phyloP scores from a whole-genome alignment of 2,329 filamentous ascomycete species.

The Sporothrix pseudoabietina region DNA sequence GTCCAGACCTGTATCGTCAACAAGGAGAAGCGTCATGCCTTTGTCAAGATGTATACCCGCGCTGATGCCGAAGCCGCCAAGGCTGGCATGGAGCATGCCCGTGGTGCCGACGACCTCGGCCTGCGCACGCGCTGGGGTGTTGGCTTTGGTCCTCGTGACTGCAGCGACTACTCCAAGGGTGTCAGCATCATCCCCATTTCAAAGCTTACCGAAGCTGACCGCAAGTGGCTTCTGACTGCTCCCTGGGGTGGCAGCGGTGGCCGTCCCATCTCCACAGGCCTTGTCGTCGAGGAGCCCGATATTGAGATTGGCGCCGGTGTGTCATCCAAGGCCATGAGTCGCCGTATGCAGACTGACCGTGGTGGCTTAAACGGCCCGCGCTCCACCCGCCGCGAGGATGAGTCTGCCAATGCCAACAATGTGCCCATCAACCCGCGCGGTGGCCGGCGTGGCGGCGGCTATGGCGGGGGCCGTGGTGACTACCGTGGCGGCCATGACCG shows the following conservation, averaged over 20 bases:
- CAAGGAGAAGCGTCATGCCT: conserved; percentile 95
- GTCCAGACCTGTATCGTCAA: conserved; percentile 99
- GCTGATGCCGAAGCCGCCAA: conserved; percentile 82
- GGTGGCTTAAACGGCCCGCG: conserved; percentile 66
- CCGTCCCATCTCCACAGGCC: conserved; percentile 72
- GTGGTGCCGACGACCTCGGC: conserved; percentile 65
- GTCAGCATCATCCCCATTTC: conserved; percentile 91
- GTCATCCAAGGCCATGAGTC: conserved; percentile 82
- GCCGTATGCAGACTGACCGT: conserved; percentile 69
- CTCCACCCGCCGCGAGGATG: conserved; percentile 54
- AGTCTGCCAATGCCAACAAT: conserved; percentile 31
- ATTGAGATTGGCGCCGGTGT: conserved; percentile 98
- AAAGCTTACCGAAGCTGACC: conserved; percentile 91
- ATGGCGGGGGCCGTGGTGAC: conserved; percentile 35
- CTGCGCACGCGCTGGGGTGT: conserved; percentile 95
- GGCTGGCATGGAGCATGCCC: conserved; percentile 79
- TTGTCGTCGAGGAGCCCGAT: conserved; percentile 95
- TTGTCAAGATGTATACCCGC: conserved; percentile 96
- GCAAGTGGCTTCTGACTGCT: conserved; percentile 95
- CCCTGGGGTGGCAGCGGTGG: conserved; percentile 93
- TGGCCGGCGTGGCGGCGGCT: conserved; percentile 29
- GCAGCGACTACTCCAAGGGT: conserved; percentile 91
- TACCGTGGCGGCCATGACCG: conserved; percentile 17
- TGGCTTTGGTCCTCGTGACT: conserved; percentile 93
- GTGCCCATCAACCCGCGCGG: conserved; percentile 28